Base-by-base conservation (phyloP, 148 eudicot species). In the Salicornia ramosissima region DNA sequence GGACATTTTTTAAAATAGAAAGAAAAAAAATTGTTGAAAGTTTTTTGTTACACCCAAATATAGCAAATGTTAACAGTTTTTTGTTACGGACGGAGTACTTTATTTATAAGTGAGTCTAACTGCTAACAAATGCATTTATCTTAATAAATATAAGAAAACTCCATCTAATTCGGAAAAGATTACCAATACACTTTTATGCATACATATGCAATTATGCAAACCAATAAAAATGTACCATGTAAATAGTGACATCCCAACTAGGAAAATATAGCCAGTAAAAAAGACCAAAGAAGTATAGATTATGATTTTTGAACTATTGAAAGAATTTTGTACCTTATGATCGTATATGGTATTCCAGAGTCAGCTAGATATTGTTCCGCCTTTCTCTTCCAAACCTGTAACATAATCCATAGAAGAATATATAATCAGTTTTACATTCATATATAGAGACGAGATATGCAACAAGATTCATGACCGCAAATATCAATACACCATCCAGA, bases 331-430 rank as follows among this genome's bases (percentile, higher is more conserved):
- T 81, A 90, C 98, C 97, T 86, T 71, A 94, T 90, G 58, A 94
- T 90, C 33, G 98, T 94, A 86, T 94, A 88, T 49, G 97, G 97
- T 53, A 94, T 70, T 70, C 97, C 98, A 56, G 98, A 94, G 71
- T 94, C 95, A 69, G 91, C 92, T 71, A 94, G 76, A 82, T 94
- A 94, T 66, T 90, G 90, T 74, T 94, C 98, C 49, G 97, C 96
- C 82, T 94, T 94, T 78, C 97, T 83, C 86, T 94, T 94, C 98
- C 97, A 94, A 25, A 94, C 64, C 96, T 93, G 81, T 30, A 73
- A 75, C 14, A 78, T 54, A 33, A 69, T 53, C 24, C 40, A 4
- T 36, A n/a, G n/a, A 71, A 10, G 3, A 39, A 58, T 16, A 16
- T 5, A 65, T 36, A 46, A 66, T 31, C 42, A 46, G 33, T 71